A percentile compares a stretch with the other conserved stretches of the same genome.
These are phyloP conservation scores for Boletus rubropictus DNA, from an alignment of 768 basidiomycete species.

Conservation along the genomic window DNA sequence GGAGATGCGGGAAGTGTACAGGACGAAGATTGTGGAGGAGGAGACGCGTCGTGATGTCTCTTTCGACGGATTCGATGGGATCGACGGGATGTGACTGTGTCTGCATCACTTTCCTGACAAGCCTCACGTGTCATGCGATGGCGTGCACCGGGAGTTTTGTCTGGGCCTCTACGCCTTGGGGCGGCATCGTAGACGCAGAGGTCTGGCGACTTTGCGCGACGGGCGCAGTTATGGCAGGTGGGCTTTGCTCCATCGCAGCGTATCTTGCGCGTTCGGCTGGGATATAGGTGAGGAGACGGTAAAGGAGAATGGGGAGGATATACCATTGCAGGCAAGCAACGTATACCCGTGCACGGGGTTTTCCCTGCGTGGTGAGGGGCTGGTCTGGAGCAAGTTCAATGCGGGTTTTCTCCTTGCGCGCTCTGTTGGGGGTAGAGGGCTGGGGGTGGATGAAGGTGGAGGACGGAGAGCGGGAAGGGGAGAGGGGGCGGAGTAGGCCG, in stretches of 20 bases:
- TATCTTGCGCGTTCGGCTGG: constrained; percentile 71
- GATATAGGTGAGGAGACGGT: constrained; percentile 4
- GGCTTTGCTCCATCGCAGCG: constrained; percentile 81
- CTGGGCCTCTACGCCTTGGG: constrained; percentile 77
- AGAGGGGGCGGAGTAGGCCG: neutral
- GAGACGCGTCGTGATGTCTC: constrained; percentile 1
- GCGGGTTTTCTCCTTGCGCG: constrained; percentile 49
- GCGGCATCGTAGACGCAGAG: constrained; percentile 63
- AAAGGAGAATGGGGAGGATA: constrained; percentile 8
- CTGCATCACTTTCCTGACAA: constrained; percentile 31
- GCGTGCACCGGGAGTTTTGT: constrained; percentile 73
- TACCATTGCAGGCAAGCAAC: constrained; percentile 79
- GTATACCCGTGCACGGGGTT: constrained; percentile 65
- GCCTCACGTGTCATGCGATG: constrained; percentile 50
- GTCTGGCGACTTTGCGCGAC: constrained; percentile 39
- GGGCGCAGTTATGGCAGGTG: constrained; percentile 65
- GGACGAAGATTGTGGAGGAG: constrained; percentile 1
- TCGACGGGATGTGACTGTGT: constrained; percentile 21
- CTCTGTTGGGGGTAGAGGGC: constrained; percentile 27
- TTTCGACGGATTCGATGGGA: constrained; percentile 24
- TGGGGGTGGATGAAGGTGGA: neutral
- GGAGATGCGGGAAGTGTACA: neutral
- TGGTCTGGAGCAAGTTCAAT: constrained; percentile 72
- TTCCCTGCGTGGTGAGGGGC: constrained; percentile 79
- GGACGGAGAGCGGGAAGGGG: neutral